Evolutionary conservation across 2,329 filamentous ascomycete species (phyloP).

Genomic region (Phyllosticta citriasiana): DNA sequence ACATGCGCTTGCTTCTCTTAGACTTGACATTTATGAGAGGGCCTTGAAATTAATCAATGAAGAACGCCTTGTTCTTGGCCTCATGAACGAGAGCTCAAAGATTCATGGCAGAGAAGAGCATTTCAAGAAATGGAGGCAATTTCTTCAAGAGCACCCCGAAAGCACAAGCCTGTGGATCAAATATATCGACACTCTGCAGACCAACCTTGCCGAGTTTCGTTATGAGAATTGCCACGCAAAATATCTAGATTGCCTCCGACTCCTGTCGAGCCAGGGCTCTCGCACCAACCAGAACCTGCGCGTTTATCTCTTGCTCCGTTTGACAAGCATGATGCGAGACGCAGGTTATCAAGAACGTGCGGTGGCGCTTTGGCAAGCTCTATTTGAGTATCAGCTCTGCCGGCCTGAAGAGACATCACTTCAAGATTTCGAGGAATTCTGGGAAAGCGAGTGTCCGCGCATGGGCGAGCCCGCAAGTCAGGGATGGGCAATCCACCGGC

Average conservation of each 20-base stretch:
- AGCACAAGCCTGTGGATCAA: constrained; percentile 61
- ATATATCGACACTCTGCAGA: constrained; percentile 62
- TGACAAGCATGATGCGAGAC: constrained; percentile 65
- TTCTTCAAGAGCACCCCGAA: constrained; percentile 45
- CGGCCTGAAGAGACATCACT: constrained; percentile 31
- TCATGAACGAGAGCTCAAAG: constrained; percentile 64
- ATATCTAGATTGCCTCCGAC: constrained; percentile 48
- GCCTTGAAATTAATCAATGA: constrained; percentile 52
- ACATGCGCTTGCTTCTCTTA: constrained; percentile 65
- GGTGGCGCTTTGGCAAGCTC: constrained; percentile 71
- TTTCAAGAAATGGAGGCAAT: constrained; percentile 54
- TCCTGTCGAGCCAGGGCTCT: constrained; percentile 30
- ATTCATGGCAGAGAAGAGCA: constrained; percentile 60
- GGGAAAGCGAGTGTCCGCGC: constrained; percentile 74
- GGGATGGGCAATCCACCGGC: constrained; percentile 52
- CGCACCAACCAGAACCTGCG: not conserved
- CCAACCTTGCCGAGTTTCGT: constrained; percentile 54
- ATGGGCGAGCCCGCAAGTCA: constrained; percentile 63
- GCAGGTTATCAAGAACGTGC: constrained; percentile 70
- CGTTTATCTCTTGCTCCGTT: constrained; percentile 62
- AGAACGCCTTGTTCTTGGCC: constrained; percentile 50
- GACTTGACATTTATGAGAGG: constrained; percentile 68
- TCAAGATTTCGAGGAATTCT: constrained; percentile 58
- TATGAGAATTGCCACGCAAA: constrained; percentile 55
- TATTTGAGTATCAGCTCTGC: constrained; percentile 63